These are phyloP conservation scores for Striga hermonthica DNA, from an alignment of 305 asterid genomes.

Conservation along the genomic window DNA sequence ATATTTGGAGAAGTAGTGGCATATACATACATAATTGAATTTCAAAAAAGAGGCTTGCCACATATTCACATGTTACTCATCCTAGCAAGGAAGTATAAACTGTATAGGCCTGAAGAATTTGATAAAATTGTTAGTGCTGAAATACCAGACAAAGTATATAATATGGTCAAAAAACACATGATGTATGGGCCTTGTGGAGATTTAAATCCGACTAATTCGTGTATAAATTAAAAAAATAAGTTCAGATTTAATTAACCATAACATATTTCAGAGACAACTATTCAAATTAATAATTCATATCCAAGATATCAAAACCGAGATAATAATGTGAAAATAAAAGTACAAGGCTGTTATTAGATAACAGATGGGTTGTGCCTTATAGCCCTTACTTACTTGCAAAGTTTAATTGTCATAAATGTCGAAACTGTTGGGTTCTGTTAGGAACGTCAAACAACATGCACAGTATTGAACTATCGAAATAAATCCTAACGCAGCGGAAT, in stretches of 20 bases:
- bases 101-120: background rate
- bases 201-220: background rate
- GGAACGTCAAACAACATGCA: no score
- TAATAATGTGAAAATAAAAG: background rate
- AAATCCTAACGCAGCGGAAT: no score
- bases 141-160: no score
- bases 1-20: background rate
- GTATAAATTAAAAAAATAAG: background rate
- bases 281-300: background rate
- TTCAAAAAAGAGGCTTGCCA: background rate
- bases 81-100: no score
- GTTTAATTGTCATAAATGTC: background rate
- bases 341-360: background rate
- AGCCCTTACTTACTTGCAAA: background rate
- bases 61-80: background rate
- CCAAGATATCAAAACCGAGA: background rate
- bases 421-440: no score
- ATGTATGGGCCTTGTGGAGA: background rate
- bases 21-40: no score
- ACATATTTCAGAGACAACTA: background rate
- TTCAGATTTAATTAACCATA: background rate
- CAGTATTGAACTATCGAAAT: no score
- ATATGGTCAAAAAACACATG: no score
- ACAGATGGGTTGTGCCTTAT: background rate
- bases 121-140: no score